Evolutionary conservation across 2,329 filamentous ascomycete genomes (phyloP).

Genomic region (Penicillium sp.): DNA sequence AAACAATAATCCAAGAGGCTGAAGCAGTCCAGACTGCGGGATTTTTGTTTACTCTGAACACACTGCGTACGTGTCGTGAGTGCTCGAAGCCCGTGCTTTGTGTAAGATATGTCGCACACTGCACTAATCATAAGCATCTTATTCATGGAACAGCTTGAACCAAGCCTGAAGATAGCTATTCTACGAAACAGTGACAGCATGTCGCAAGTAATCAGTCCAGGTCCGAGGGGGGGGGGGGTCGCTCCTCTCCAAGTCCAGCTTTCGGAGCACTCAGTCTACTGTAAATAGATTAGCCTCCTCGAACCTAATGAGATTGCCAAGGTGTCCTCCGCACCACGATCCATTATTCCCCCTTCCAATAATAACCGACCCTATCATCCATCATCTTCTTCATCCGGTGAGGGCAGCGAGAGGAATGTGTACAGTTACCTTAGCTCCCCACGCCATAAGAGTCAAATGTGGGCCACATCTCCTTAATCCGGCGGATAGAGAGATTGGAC

Average conservation of each 20-base stretch:
- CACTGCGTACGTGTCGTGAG: background rate
- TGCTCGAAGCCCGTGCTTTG: background rate
- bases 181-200: background rate
- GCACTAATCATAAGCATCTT: background rate
- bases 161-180: too few relatives aligned
- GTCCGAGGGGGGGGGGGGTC: background rate
- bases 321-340: background rate
- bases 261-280: background rate
- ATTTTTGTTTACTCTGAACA: background rate
- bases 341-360: background rate
- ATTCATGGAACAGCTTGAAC: background rate
- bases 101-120: background rate
- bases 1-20: too few relatives aligned
- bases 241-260: background rate
- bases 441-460: background rate
- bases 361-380: background rate
- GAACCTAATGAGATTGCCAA: slow-evolving; percentile 3
- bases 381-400: background rate
- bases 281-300: background rate
- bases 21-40: background rate
- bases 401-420: background rate
- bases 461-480: slow-evolving; percentile 8
- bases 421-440: background rate
- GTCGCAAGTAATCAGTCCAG: background rate
- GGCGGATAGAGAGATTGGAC: slow-evolving; percentile 1